These are phyloP conservation scores for Dictyostelium discoideum DNA, from an alignment of 78 protist species.

Conservation along the genomic window DNA sequence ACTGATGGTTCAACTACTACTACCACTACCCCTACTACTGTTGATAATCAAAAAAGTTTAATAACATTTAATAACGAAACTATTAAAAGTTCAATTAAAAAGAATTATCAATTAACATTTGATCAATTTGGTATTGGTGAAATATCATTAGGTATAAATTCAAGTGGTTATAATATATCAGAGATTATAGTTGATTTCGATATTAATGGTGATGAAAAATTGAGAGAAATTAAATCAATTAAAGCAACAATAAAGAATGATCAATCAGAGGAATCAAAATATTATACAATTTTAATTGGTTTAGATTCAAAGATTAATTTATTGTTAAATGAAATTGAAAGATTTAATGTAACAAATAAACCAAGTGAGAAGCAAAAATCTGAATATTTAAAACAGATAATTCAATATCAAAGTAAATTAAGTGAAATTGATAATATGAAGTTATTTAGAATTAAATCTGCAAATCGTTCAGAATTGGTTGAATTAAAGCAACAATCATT, in stretches of 20 bases:
- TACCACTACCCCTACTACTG: neutral
- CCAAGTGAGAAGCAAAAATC: constrained; percentile 14
- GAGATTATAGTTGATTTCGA: neutral
- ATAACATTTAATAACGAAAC: neutral
- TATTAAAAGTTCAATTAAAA: neutral
- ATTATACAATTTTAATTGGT: neutral
- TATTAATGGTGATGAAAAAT: neutral
- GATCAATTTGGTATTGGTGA: neutral
- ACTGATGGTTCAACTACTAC: neutral
- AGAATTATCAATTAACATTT: neutral
- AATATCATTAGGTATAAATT: neutral
- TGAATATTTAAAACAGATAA: neutral
- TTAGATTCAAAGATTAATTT: neutral
- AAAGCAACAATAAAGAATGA: constrained; percentile 14
- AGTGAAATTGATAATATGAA: constrained; percentile 13
- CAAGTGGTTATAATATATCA: neutral
- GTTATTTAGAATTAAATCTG: neutral
- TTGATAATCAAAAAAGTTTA: neutral
- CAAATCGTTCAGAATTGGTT: constrained; percentile 29
- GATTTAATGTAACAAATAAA: neutral
- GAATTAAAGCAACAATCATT: constrained; percentile 20
- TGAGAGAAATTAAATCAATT: neutral
- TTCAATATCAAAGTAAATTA: neutral
- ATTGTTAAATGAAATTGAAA: neutral
- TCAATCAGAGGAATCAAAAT: neutral